Base-by-base conservation (phyloP, 306 rosid genomes). In the Urtica urens region DNA sequence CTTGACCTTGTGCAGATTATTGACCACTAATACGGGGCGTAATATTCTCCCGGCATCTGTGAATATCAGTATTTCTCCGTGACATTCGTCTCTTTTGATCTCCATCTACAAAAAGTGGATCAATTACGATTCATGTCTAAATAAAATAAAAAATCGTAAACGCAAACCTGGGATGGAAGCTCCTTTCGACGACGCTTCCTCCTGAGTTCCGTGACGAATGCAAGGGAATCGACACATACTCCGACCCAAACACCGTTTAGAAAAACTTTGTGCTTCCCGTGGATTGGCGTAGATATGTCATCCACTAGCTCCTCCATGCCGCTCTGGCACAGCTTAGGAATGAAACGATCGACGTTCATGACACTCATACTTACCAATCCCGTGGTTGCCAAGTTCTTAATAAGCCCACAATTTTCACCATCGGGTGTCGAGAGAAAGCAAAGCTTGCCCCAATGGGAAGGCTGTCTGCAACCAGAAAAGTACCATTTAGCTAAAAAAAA, bases 371-470 rank as follows among this genome's bases (percentile, higher is more conserved):
- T 85, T 24, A 92, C 99, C 17, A 92, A 71, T 23, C 93, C 96
- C 0, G 99, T 92, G 42, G 80, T 72, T 38, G 93, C 71, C 70
- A 92, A 53, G 65, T 92, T 92, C 59, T 92, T 92, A 13, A 92
- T 81, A 3, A 92, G 86, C 19, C 99, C 99, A 69, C 99, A 92
- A 66, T 92, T 92, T 79, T 92, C 99, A 57, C 99, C 99, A 47
- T 92, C 99, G 0, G 96, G 95, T 41, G 99, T 92, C 39, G 96
- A 85, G 42, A 92, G 81, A 63, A 82, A 85, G 65, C 99, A 92
- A 49, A 92, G 94, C 71, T 79, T 85, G 4, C 99, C 99, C 99
- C 96, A 92, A 60, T 85, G 99, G 43, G 99, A 92, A 64, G 99
- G 96, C 73, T 92, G 99, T 74, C 99, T 92, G 86, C 72, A 77